These are phyloP conservation scores for Phlebiopsis gigantea DNA, from an alignment of 768 basidiomycete genomes.

Conservation along the genomic window DNA sequence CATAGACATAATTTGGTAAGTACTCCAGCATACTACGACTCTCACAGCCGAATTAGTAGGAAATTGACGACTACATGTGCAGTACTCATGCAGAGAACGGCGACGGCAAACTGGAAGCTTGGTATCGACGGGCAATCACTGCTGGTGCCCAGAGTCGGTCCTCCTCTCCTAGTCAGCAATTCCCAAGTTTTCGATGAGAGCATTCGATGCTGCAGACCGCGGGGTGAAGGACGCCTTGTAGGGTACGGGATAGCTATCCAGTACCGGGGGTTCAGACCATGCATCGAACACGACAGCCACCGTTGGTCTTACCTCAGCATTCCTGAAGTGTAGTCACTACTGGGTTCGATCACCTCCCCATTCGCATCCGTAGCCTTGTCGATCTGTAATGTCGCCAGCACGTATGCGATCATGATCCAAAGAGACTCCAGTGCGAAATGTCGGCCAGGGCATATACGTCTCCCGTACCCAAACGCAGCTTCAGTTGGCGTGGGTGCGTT, in stretches of 20 bases:
- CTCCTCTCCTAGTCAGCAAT: too few species aligned
- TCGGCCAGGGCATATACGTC: constrained; percentile 22
- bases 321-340: neutral
- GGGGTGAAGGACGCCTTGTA: constrained; percentile 19
- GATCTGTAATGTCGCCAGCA: constrained; percentile 16
- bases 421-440: constrained; percentile 19
- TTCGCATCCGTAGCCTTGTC: constrained; percentile 13
- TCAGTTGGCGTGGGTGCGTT: constrained; percentile 4
- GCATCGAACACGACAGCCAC: constrained; percentile 2
- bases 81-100: too few species aligned
- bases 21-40: too few species aligned
- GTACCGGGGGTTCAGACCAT: neutral
- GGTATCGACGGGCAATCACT: too few species aligned
- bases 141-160: too few species aligned
- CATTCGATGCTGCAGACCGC: constrained; percentile 22
- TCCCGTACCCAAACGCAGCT: constrained; percentile 15
- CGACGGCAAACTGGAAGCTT: too few species aligned
- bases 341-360: constrained; percentile 5
- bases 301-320: neutral
- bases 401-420: constrained; percentile 18
- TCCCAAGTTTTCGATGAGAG: too few species aligned
- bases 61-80: too few species aligned
- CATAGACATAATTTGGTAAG: too few species aligned
- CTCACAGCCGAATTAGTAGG: too few species aligned
- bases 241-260: constrained; percentile 18